Base-by-base conservation (phyloP, 2,329 filamentous ascomycete genomes). In the Epichloe coenophiala region DNA sequence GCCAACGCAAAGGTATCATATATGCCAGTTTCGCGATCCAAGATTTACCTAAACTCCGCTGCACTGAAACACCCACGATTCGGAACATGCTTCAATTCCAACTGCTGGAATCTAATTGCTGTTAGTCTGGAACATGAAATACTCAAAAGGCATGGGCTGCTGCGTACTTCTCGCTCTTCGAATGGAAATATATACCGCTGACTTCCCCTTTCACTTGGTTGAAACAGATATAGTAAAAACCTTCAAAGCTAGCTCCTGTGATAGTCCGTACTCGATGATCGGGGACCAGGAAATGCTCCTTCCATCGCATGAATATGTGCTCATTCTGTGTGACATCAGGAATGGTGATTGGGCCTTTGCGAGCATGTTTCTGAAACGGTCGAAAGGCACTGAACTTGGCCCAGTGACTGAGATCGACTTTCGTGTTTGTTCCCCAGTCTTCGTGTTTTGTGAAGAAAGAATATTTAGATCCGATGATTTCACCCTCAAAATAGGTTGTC, bases 171-270 rank as follows among this genome's bases (percentile, higher is more conserved):
- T 97, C 91, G 70, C 90, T 97, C 72, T 95, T 95, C 12, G 88
- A 86, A 70, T 98, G 93, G 66, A 95, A 98, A 69, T 98, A 98
- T 52, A 97, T 95, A 17, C 93, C 93, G 62, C 82, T 90, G 40
- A 98, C 86, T 56, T 78, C 83, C 7, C 91, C 93, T 56, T 83
- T 79, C 46, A 88, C 72, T 68, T 97, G 91, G 66, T 97, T 95
- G 72, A 97, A 97, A 71, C 90, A 96, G 58, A 98, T 97, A 63
- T 98, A 98, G 66, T 97, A 98, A 65, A 98, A 98, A 0, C 93
- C 93, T 63, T 98, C 93, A 54, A 97, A 98, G 62, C 91, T 97
- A 7, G 93, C 93, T 17, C 93, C 93, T 36, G 82, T 86, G 54
- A 98, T 95, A 11, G 87, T 94, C 54, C 84, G 80, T 19, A 97